Evolutionary conservation across 2,329 filamentous ascomycete genomes (phyloP), one percentile per base, ranked within the genome.

Genomic region (Escovopsis weberi): DNA sequence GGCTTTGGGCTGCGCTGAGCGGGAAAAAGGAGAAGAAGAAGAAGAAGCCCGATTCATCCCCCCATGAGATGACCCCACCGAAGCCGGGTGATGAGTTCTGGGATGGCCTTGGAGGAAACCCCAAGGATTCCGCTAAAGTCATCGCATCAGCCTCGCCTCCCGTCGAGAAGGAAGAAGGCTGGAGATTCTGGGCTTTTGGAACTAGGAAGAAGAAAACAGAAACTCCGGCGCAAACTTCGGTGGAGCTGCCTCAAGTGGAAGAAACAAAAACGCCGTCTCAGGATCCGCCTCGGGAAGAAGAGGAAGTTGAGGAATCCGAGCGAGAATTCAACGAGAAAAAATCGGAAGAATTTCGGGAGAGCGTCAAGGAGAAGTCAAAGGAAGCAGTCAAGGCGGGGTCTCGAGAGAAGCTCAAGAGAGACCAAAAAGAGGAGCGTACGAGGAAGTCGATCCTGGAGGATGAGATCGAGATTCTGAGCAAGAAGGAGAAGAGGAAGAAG

Each of bases 161-260:
- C 6, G 37, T 18, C 26, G 33, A 39, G 15, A 51, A 54, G 35
- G 50, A 53, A 19, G 50, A 50, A 12, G 49, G 51, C 26, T 52
- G 55, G 53, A 53, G 51, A 43, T 47, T 54, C 18, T 57, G 55
- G 55, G 53, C 54, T 26, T 47, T 49, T 39, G 50, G 48, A 15
- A 35, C 15, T 18, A 43, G 42, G 32, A 45, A 42, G 33, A 45
- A 45, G 36, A 41, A 38, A 15, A 18, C 35, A 18, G 40, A 41
- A n/a, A 32, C 42, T 15, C 40, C 41, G 10, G 19, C 42, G 28
- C 28, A 32, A 11, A 11, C 8, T 32, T 3, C 8, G 12, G 39
- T 40, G 12, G 44, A 39, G n/a, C 23, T 4, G 15, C 26, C 23
- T 7, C 26, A n/a, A 9, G 4, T 15, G 12, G 23, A 30, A 10